Percentiles rank a stretch among this genome's conserved stretches.
phyloP scores from a whole-genome alignment of 768 basidiomycete species.

The Russula dissimulans region DNA sequence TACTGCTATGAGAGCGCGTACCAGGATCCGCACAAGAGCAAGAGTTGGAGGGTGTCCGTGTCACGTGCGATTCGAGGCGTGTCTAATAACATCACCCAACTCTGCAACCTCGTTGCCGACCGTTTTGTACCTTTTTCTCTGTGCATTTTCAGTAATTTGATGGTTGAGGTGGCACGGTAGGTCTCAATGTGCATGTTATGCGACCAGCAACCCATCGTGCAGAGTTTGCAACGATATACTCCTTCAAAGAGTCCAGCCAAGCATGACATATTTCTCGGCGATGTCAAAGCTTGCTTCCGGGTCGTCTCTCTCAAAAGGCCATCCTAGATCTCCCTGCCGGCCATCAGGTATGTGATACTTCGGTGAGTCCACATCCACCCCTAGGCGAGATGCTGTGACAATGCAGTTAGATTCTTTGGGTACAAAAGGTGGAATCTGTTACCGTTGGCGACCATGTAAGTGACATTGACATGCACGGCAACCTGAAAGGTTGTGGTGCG shows the following conservation, averaged over 20 bases:
- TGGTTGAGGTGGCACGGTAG: conserved; percentile 85
- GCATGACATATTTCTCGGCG: conserved; percentile 73
- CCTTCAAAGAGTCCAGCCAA: conserved; percentile 44
- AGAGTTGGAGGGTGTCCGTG: no score
- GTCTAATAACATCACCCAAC: conserved; percentile 61
- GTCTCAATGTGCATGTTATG: conserved; percentile 19
- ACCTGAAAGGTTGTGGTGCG: not conserved
- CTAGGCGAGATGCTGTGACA: conserved; percentile 30
- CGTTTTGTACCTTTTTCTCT: conserved; percentile 84
- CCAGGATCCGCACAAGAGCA: no score
- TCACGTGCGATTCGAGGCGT: conserved; percentile 40
- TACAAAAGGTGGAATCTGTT: conserved; percentile 4
- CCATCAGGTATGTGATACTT: conserved; percentile 40
- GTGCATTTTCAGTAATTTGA: conserved; percentile 76
- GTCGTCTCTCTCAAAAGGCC: conserved; percentile 70
- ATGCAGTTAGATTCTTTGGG: conserved; percentile 21
- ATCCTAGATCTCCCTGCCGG: conserved; percentile 61
- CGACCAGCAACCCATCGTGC: not conserved
- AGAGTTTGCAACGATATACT: conserved; percentile 34
- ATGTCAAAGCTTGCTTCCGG: conserved; percentile 75
- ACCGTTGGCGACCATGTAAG: not conserved
- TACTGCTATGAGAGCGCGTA: no score
- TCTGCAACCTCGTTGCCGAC: conserved; percentile 73
- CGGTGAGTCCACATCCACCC: not conserved
- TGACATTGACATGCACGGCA: not conserved